Evolutionary conservation across 306 rosid genomes (phyloP), one percentile per base, ranked within the genome.

Genomic region (peach (Prunus persica)): DNA sequence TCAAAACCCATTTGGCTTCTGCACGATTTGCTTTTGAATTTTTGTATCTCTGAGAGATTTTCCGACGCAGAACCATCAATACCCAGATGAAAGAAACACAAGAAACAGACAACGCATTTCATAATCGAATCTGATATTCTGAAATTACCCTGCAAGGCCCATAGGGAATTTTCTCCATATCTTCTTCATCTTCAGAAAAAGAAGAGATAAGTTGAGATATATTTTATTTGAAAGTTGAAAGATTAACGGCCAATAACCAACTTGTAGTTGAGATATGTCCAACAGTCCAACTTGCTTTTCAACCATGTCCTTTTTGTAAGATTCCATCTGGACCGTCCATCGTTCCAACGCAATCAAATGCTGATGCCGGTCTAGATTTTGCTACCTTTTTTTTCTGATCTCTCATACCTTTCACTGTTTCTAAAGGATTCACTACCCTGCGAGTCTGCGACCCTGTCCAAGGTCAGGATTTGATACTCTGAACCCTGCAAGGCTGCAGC

Each of bases 221-320:
- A 47, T 65, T 34, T 54, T 69, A 41, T 28, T 13, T n/a, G 27
- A 64, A 79, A 72, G 56, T 18, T 11, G 32, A 46, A 67, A 49
- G 43, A 71, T 79, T 69, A 87, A 89, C 93, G 86, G 87, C 86
- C 87, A 76, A 25, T 77, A 89, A 91, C 92, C 83, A 83, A 86
- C 87, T 79, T 76, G 75, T 56, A 55, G 75, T 75, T 85, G 38
- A 22, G 49, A 77, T n/a, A 56, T 50, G 62, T 82, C 86, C 85
- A 19, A 65, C 46, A 43, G 18, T 77, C 34, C 67, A 79, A 80
- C 69, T 74, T 76, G 75, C 78, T 45, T 77, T 73, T 62, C 63
- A 50, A 50, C 82, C 55, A 18, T 38, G 25, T 9, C 38, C 14
- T 57, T 25, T 19, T 30, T 50, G 56, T 34, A 14, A 67, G 28